Evolutionary conservation across 331 rosid genomes (phyloP), one percentile per base, ranked within the genome.

Genomic region (Quercus lobata): DNA sequence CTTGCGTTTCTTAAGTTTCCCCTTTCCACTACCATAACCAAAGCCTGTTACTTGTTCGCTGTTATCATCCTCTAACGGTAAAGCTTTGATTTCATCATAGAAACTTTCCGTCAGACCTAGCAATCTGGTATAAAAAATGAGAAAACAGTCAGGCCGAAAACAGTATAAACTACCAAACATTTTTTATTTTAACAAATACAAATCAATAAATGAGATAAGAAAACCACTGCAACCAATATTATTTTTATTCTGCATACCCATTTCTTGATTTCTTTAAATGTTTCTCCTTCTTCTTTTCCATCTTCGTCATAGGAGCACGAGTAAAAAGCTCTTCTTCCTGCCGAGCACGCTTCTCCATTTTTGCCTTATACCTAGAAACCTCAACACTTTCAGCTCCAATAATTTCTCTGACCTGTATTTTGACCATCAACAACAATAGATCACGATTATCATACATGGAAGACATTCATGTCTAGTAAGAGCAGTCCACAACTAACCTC

Each of bases 301-400:
- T 72, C 89, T 76, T 93, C 2, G 93, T 79, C 73, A 91, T 80
- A 72, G 97, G 98, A 74, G 87, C 93, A 79, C 96, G 98, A 30
- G 57, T 89, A 71, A 93, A 96, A 53, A 86, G 84, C 52, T 90
- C 94, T 83, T 91, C 98, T 87, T 96, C 99, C 82, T 83, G 87
- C 71, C 72, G 87, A 25, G 91, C 89, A 29, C 91, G 94, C 55
- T 88, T 90, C 18, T 93, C 96, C 89, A 82, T 58, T 86, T 90
- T 88, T 72, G 85, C 89, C 78, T 86, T 78, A 63, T 84, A 81
- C 76, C 81, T 88, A 27, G 86, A 83, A 44, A 91, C 85, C 81
- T 96, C 98, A 82, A 35, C 76, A 80, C 93, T 96, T 84, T 86
- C 87, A 29, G 80, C 53, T 87, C 96, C 98, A 81, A 75, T 76